Percentiles rank a stretch among this genome's conserved stretches.
Evolutionary conservation across 768 basidiomycete species (phyloP).

Genomic region (Calocera cornea): DNA sequence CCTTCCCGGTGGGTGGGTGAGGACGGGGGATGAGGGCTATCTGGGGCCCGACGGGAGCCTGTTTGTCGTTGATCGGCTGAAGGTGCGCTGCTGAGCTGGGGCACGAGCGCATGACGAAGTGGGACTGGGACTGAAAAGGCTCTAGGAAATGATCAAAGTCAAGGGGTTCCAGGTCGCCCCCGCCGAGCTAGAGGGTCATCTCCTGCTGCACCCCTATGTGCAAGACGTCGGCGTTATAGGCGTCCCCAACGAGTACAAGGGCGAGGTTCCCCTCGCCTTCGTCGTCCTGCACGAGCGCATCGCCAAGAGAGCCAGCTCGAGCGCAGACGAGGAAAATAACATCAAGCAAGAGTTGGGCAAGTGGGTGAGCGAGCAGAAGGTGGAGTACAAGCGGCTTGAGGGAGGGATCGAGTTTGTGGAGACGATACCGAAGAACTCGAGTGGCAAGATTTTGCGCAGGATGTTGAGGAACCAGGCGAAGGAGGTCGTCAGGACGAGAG

Average conservation of each 20-base stretch:
- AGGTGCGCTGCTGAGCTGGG: conserved; percentile 30
- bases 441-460: conserved; percentile 37
- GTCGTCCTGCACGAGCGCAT: conserved; percentile 38
- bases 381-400: conserved; percentile 62
- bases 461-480: conserved; percentile 40
- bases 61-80: conserved; percentile 63
- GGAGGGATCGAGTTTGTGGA: conserved; percentile 56
- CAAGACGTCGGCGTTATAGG: conserved; percentile 59
- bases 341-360: conserved; percentile 37
- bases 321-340: conserved; percentile 24
- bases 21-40: conserved; percentile 57
- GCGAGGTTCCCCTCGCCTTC: conserved; percentile 69
- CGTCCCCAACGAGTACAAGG: conserved; percentile 52
- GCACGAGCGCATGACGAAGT: not conserved
- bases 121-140: too few relatives aligned
- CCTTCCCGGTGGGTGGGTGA: conserved; percentile 50
- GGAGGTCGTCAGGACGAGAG: conserved; percentile 13
- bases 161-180: conserved; percentile 72
- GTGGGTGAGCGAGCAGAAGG: conserved; percentile 51
- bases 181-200: conserved; percentile 55
- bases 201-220: conserved; percentile 51
- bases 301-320: not conserved
- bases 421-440: conserved; percentile 51
- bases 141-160: conserved; percentile 64
- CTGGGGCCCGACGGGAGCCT: conserved; percentile 48